These are phyloP conservation scores for Nannizzia gypsea DNA, from an alignment of 2,329 filamentous ascomycete genomes.

Conservation along the genomic window DNA sequence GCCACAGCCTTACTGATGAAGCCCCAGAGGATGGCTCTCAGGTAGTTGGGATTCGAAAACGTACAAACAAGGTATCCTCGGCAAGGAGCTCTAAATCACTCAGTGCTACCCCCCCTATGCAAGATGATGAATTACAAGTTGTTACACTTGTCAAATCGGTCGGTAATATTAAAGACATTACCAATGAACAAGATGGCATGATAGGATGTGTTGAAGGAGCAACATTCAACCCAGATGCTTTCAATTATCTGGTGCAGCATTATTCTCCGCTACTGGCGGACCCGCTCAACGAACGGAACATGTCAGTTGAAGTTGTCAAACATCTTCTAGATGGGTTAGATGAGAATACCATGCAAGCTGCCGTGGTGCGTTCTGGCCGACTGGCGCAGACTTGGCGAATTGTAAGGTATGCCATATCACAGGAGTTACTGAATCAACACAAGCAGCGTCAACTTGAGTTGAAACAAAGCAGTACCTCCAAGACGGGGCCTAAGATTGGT, in stretches of 20 bases:
- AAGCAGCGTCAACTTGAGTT: conserved; percentile 21
- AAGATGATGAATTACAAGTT: conserved; percentile 36
- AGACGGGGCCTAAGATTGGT: conserved; percentile 23
- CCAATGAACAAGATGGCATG: conserved; percentile 38
- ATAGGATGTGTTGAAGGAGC: conserved; percentile 39
- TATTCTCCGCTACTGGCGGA: conserved; percentile 31
- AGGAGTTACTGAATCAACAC: conserved; percentile 36
- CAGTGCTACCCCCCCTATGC: conserved; percentile 42
- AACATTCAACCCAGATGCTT: conserved; percentile 30
- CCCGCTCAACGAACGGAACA: conserved; percentile 15
- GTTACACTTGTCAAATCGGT: conserved; percentile 42
- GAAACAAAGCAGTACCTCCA: conserved; percentile 13
- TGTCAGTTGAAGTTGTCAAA: conserved; percentile 20
- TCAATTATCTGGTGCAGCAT: conserved; percentile 33
- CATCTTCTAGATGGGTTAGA: conserved; percentile 36
- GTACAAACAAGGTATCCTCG: conserved; percentile 34
- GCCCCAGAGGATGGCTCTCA: conserved; percentile 45
- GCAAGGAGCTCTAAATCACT: conserved; percentile 42
- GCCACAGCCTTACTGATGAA: conserved; percentile 45
- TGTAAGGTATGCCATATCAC: conserved; percentile 39
- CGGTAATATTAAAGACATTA: conserved; percentile 27
- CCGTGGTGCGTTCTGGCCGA: conserved; percentile 39
- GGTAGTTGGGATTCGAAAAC: conserved; percentile 37
- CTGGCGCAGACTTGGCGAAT: conserved; percentile 50
- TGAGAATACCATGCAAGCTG: conserved; percentile 44